Percentiles rank a stretch among this genome's conserved stretches.
Evolutionary conservation across 345 rosid species (phyloP).

Genomic region (Syzygium jambos): DNA sequence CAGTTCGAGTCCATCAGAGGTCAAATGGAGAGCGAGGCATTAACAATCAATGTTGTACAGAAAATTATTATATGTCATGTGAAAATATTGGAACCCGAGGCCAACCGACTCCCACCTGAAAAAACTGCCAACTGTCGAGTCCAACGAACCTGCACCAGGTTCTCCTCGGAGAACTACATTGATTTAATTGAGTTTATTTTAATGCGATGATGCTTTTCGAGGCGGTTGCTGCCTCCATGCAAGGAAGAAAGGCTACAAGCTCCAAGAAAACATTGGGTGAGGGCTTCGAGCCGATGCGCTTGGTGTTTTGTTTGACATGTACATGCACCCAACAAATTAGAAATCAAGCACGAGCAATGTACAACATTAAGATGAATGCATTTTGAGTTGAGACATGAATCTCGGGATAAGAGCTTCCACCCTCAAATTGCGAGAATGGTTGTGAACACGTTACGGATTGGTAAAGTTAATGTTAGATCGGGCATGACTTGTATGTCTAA

Average conservation of each 20-base stretch:
- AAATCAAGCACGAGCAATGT: neutral
- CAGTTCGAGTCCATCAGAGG: neutral
- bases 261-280: neutral
- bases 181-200: neutral
- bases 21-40: neutral
- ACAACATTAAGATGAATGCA: neutral
- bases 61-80: neutral
- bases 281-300: neutral
- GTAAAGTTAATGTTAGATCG: neutral
- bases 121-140: conserved; percentile 2
- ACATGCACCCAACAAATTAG: neutral
- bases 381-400: neutral
- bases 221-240: neutral
- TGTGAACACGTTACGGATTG: neutral
- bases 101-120: conserved; percentile 5
- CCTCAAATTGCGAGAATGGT: neutral
- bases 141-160: neutral
- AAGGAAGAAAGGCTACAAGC: neutral
- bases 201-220: neutral
- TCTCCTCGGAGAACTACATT: neutral
- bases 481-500: neutral
- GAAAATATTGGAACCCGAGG: neutral
- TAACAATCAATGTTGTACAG: neutral
- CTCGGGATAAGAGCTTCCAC: neutral
- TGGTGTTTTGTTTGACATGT: neutral